Evolutionary conservation across 305 asterid genomes (phyloP).

Genomic region (Fraxinus xanthoxyloides): DNA sequence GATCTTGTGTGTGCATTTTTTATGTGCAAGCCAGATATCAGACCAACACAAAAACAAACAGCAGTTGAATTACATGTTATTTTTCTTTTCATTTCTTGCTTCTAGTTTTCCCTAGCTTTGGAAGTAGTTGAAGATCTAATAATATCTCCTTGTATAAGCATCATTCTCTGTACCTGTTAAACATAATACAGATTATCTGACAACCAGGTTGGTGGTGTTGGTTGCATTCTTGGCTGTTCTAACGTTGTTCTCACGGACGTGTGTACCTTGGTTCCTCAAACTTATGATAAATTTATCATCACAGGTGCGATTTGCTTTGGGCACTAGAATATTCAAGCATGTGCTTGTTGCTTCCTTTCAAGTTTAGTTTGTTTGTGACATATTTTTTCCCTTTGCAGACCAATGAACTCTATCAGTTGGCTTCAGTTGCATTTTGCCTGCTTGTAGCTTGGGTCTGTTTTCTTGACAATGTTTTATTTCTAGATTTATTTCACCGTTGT

Average conservation of each 20-base stretch:
- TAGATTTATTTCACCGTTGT: neutral
- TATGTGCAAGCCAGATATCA: neutral
- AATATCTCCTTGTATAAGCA: neutral
- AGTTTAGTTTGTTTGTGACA: slow-evolving; percentile 15
- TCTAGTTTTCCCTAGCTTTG: neutral
- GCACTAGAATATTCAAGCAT: neutral
- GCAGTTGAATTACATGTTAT: neutral
- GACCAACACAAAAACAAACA: neutral
- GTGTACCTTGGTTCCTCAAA: slow-evolving; percentile 96
- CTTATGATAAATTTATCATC: slow-evolving; percentile 97
- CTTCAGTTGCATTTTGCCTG: slow-evolving; percentile 97
- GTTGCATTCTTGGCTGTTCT: slow-evolving; percentile 74
- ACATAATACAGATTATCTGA: slow-evolving; percentile 53
- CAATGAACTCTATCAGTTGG: slow-evolving; percentile 95
- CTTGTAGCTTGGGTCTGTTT: slow-evolving; percentile 98
- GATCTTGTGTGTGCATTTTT: neutral
- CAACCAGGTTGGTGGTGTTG: slow-evolving; percentile 93
- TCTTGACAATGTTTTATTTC: slow-evolving; percentile 18
- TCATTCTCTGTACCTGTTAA: slow-evolving; percentile 12
- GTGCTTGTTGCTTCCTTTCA: slow-evolving; percentile 17
- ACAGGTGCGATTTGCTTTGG: slow-evolving; percentile 51
- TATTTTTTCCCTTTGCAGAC: slow-evolving; percentile 59
- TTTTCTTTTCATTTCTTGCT: neutral
- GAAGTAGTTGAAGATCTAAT: neutral
- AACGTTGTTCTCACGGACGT: slow-evolving; percentile 73